phyloP scores from a whole-genome alignment of 1,139 yeast species.

The Kazachstania sp. region DNA sequence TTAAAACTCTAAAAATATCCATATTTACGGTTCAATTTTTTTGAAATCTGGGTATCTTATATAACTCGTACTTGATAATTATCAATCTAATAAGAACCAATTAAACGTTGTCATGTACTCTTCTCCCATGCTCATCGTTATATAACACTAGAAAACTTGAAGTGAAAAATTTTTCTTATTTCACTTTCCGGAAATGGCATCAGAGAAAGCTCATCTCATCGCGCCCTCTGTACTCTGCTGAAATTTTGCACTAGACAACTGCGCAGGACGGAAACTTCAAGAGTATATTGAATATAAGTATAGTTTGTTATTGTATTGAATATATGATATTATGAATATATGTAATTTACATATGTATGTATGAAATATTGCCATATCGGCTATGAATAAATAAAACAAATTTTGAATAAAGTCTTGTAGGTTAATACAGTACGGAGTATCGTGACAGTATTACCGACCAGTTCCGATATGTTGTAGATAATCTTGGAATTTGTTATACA shows the following conservation, averaged over 20 bases:
- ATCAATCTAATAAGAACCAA: not conserved
- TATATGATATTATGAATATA: not conserved
- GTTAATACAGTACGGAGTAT: too few relatives aligned
- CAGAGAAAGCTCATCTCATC: not conserved
- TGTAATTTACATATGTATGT: not conserved
- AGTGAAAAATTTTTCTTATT: not conserved
- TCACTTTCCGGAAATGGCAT: not conserved
- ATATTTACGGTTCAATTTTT: conserved; percentile 31
- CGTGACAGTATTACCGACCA: too few relatives aligned
- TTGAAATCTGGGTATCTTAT: not conserved
- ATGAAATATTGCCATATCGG: not conserved
- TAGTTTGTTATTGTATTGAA: not conserved
- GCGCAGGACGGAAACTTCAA: not conserved
- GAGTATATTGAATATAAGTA: not conserved
- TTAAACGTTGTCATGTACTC: not conserved
- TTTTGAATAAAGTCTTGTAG: too few relatives aligned
- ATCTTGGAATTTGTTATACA: conserved; percentile 44
- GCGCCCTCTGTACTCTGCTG: not conserved
- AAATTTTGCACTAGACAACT: too few relatives aligned
- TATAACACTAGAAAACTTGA: not conserved
- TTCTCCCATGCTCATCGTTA: not conserved
- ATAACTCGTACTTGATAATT: not conserved
- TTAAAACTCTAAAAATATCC: conserved; percentile 83
- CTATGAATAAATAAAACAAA: not conserved
- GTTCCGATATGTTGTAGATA: conserved; percentile 2